A percentile compares a stretch with the other conserved stretches of the same genome.
phyloP scores from a whole-genome alignment of 495 filamentous ascomycete genomes.

The Talaromyces ruber region DNA sequence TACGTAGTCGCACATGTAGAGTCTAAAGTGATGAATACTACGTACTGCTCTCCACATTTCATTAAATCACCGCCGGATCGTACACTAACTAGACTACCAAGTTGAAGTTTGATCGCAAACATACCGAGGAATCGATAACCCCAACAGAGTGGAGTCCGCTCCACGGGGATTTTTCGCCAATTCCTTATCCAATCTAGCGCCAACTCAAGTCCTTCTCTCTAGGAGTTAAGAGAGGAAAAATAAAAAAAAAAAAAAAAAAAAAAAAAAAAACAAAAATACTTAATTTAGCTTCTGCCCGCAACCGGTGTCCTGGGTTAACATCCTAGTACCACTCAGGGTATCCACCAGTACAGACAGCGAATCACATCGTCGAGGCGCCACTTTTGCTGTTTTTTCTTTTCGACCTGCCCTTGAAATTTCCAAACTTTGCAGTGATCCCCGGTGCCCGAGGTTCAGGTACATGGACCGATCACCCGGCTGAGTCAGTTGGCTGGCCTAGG shows the following conservation, averaged over 20 bases:
- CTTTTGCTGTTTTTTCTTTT: background rate
- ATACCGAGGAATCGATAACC: background rate
- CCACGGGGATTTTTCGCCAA: background rate
- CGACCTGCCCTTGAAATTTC: background rate
- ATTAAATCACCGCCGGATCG: background rate
- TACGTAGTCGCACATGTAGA: too few relatives aligned
- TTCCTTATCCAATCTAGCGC: background rate
- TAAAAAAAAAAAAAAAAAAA: background rate
- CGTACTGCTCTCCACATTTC: background rate
- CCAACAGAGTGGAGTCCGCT: background rate
- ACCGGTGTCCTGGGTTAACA: conserved; percentile 2
- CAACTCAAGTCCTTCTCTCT: background rate
- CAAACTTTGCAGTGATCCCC: background rate
- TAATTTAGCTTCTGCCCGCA: conserved; percentile 1
- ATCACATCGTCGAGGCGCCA: background rate
- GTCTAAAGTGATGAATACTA: too few relatives aligned
- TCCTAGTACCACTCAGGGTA: background rate
- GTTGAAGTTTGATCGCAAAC: background rate
- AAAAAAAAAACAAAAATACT: background rate
- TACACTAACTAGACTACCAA: background rate
- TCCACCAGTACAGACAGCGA: conserved; percentile 1
- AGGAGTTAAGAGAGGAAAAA: background rate
- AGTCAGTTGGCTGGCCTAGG: background rate
- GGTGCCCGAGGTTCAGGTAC: background rate
- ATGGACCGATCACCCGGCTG: background rate